Base-by-base conservation (phyloP, 2,329 filamentous ascomycete species). In the Blastomyces silverae region DNA sequence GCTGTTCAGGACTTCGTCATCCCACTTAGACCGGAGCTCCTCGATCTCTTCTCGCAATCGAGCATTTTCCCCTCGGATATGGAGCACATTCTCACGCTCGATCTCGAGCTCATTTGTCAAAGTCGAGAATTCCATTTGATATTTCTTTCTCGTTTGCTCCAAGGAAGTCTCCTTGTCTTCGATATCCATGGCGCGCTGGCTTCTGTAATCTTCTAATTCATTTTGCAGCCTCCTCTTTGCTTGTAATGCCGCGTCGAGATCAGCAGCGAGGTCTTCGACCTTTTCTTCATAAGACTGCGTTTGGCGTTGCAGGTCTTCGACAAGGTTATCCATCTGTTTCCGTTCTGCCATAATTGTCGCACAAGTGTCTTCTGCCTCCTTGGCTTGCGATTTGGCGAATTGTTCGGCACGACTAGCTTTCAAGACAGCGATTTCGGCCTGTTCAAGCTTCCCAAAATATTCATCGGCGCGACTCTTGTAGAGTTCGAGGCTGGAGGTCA, bases 61-160 rank as follows among this genome's bases (percentile, higher is more conserved):
- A 20, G 89, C 85, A 68, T 93, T 95, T 77, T 97, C 92, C 46
- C 89, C 86, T 70, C 94, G 82, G 31, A 91, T 84, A 84, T 93
- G 84, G 80, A 97, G 79, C 81, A 89, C 83, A 82, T 95, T 93
- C 75, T 97, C 92, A 46, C 94, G 89, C 70, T 96, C 92, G 67
- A 96, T 85, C 74, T 97, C 93, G 34, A 99, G 86, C 78, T 99
- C 94, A 71, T 92, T 92, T 62, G 90, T 94, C 60, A 97, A 81
- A 3, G 89, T 89, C 20, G 91, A 89, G 74, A 97, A 91, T 76
- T 99, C 93, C 53, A 88, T 85, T 75, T 97, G 94, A 75, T 97
- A 99, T 82, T 97, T 99, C 82, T 93, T 94, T 72, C 93, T 87
- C 55, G 93, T 97, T 78, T 97, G 93, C 78, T 99, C 94, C 85